phyloP scores from a whole-genome alignment of 179 eudicot species.

The Spergularia azorica region DNA sequence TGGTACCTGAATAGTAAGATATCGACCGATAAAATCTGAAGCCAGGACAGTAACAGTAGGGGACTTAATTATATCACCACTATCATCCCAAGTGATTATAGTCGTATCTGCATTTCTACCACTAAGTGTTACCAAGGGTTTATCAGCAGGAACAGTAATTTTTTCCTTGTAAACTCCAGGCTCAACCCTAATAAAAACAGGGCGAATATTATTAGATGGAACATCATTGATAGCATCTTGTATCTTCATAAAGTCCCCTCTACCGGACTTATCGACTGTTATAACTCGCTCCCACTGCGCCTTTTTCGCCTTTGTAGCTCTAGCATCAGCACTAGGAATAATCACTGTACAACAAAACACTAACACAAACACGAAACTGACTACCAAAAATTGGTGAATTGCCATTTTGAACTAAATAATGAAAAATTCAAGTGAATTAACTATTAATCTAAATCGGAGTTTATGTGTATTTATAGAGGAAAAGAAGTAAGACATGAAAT shows the following conservation, averaged over 20 bases:
- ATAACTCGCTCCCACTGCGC: conserved; percentile 15
- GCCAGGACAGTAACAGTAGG: conserved; percentile 59
- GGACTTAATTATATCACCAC: conserved; percentile 56
- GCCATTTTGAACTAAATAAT: not conserved
- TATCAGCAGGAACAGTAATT: conserved; percentile 59
- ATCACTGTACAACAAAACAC: not conserved
- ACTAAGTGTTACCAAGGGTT: conserved; percentile 62
- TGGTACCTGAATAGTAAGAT: conserved; percentile 68
- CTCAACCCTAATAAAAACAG: conserved; percentile 55
- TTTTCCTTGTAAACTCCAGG: conserved; percentile 73
- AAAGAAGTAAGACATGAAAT: not conserved
- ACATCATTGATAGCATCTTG: conserved; percentile 72
- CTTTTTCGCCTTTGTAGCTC: too few species aligned
- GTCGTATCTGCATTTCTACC: conserved; percentile 53
- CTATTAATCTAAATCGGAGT: too few species aligned
- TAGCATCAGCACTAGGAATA: conserved; percentile 7
- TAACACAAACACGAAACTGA: not conserved
- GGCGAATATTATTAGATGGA: conserved; percentile 52
- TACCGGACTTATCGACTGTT: conserved; percentile 55
- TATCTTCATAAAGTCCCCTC: conserved; percentile 51
- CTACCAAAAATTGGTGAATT: not conserved
- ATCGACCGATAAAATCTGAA: conserved; percentile 59
- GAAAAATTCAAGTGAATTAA: too few species aligned
- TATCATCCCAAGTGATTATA: conserved; percentile 57
- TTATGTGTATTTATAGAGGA: too few species aligned